Evolutionary conservation across 163 green algal species (phyloP).

Genomic region (Chlamydomonas reinhardtii): DNA sequence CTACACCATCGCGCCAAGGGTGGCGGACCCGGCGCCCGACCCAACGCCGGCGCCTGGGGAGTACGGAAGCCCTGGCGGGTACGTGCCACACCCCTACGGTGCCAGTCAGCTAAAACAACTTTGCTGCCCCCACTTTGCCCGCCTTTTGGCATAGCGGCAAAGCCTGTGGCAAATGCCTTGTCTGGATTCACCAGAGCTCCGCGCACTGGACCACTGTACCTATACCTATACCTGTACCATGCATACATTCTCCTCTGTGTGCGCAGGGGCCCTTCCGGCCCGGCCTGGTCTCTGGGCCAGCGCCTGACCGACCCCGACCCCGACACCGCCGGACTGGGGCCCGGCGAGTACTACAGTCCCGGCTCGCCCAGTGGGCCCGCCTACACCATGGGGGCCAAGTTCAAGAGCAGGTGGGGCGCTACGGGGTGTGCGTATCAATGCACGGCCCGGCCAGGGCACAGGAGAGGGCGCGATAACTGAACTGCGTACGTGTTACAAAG

Average conservation of each 20-base stretch:
- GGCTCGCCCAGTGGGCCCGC: constrained; percentile 10
- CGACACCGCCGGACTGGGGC: neutral
- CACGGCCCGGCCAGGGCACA: too few species aligned
- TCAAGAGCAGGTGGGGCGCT: constrained; percentile 27
- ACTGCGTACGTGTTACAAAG: too few species aligned
- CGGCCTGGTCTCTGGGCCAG: constrained; percentile 33
- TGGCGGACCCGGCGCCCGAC: neutral
- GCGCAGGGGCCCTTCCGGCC: neutral
- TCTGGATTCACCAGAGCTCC: too few species aligned
- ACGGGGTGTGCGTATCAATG: too few species aligned
- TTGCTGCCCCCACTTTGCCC: too few species aligned
- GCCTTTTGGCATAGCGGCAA: too few species aligned
- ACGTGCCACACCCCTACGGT: too few species aligned
- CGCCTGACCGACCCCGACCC: neutral
- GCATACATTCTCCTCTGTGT: neutral
- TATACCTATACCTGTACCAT: too few species aligned
- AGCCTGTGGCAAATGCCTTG: too few species aligned
- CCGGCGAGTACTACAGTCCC: constrained; percentile 17
- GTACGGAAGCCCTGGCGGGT: constrained; percentile 41
- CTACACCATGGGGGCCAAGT: constrained; percentile 40
- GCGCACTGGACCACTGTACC: too few species aligned
- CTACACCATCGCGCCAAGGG: constrained; percentile 29
- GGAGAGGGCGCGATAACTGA: too few species aligned
- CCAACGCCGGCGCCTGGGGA: constrained; percentile 43
- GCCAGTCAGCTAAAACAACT: too few species aligned